Conservation (phyloP, 257 asterid species). For the Rhazya stricta region DNA sequence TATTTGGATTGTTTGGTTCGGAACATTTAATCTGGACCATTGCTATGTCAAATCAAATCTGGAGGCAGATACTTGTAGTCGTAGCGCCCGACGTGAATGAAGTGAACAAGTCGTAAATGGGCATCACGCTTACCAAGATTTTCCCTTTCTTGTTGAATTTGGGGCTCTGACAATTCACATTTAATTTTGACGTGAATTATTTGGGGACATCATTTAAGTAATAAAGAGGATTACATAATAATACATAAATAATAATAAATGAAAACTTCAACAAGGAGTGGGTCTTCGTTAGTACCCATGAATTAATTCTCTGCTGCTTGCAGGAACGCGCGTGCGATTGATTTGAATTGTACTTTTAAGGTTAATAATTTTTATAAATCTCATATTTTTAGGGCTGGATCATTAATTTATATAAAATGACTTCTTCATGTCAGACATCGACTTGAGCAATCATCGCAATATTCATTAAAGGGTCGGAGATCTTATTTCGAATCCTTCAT, state of each 20-base stretch:
- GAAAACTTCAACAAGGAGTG: neutral
- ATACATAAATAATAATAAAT: no score
- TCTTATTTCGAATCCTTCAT: no score
- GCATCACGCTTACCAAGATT: slow-evolving; percentile 7
- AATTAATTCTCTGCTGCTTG: neutral
- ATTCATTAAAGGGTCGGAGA: no score
- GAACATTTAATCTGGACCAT: slow-evolving; percentile 10
- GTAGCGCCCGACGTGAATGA: neutral
- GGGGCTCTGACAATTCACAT: neutral
- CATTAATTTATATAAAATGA: no score
- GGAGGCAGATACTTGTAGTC: neutral
- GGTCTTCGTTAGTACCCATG: neutral
- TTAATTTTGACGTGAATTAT: neutral
- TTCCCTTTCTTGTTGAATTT: neutral
- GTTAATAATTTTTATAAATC: no score
- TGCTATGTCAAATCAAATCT: neutral
- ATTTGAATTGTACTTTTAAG: no score
- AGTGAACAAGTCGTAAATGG: slow-evolving; percentile 1
- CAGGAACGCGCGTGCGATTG: slow-evolving; percentile 1
- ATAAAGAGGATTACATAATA: neutral
- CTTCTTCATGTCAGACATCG: no score
- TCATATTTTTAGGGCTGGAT: no score
- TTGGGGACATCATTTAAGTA: neutral
- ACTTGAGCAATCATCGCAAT: no score
- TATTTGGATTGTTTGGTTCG: neutral